phyloP scores from a whole-genome alignment of 2,329 filamentous ascomycete genomes.

The Aspergillus floridensis region DNA sequence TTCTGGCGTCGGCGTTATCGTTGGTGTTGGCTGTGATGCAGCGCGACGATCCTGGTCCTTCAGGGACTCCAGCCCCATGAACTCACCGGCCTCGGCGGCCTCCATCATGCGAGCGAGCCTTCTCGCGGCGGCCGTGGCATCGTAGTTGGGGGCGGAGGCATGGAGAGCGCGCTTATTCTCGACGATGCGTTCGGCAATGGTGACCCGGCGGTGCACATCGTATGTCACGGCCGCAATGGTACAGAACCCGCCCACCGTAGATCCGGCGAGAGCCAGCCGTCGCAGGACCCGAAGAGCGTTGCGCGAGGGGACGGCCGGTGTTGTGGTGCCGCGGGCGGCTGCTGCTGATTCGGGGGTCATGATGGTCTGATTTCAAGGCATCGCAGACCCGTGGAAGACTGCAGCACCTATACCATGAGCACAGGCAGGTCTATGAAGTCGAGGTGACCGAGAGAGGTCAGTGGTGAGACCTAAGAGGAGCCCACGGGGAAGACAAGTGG shows the following conservation, averaged over 20 bases:
- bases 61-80: conserved; percentile 39
- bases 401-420: conserved; percentile 17
- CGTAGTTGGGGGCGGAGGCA: conserved; percentile 42
- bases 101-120: conserved; percentile 43
- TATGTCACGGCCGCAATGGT: conserved; percentile 43
- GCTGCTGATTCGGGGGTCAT: conserved; percentile 34
- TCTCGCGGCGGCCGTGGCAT: conserved; percentile 38
- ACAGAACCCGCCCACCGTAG: conserved; percentile 42
- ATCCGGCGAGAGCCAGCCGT: conserved; percentile 33
- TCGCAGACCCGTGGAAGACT: conserved; percentile 16
- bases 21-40: no score
- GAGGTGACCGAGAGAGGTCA: neutral
- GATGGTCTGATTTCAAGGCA: conserved; percentile 18
- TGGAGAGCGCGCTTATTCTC: conserved; percentile 45
- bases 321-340: conserved; percentile 18
- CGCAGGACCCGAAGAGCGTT: conserved; percentile 45
- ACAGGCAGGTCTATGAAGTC: neutral
- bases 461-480: neutral
- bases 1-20: no score
- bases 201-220: conserved; percentile 42
- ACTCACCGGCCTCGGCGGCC: conserved; percentile 45
- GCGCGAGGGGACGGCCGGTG: conserved; percentile 42
- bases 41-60: conserved; percentile 17
- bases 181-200: conserved; percentile 42
- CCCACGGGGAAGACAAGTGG: conserved; percentile 3